These are phyloP conservation scores for Talaromyces sp. DNA, from an alignment of 2,329 filamentous ascomycete species.

Conservation along the genomic window DNA sequence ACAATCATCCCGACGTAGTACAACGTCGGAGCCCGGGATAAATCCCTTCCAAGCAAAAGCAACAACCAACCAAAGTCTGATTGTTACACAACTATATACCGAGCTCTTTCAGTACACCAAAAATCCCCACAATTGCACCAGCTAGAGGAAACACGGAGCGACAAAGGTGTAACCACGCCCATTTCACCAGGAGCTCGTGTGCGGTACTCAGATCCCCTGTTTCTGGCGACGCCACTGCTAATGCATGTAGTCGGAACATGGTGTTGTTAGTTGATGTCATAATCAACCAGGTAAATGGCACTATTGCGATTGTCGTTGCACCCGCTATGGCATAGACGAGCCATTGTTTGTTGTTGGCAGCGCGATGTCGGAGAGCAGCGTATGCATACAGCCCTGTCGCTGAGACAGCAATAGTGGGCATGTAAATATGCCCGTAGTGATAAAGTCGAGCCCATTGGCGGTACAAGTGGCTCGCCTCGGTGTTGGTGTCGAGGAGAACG, in stretches of 20 bases:
- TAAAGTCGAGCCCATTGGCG: conserved; percentile 31
- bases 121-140: conserved; percentile 11
- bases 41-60: neutral
- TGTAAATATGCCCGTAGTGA: conserved; percentile 26
- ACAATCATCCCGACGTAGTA: neutral
- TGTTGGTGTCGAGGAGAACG: conserved; percentile 12
- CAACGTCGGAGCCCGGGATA: neutral
- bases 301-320: conserved; percentile 25
- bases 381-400: conserved; percentile 23
- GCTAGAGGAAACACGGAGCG: conserved; percentile 2
- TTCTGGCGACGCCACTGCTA: neutral
- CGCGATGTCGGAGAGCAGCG: conserved; percentile 5
- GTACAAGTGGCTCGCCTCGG: conserved; percentile 21
- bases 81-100: neutral
- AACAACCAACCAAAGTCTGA: neutral
- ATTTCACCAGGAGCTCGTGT: conserved; percentile 20
- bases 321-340: conserved; percentile 18
- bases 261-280: conserved; percentile 33
- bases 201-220: conserved; percentile 9
- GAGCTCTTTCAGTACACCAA: conserved; percentile 5
- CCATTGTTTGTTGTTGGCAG: conserved; percentile 11
- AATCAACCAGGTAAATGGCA: conserved; percentile 35
- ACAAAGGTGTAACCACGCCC: conserved; percentile 21
- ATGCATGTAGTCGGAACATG: conserved; percentile 20
- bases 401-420: conserved; percentile 25